Percentiles rank a stretch among this genome's conserved stretches.
Evolutionary conservation across 148 eudicot genomes (phyloP).

Genomic region (Suaeda aralocaspica): DNA sequence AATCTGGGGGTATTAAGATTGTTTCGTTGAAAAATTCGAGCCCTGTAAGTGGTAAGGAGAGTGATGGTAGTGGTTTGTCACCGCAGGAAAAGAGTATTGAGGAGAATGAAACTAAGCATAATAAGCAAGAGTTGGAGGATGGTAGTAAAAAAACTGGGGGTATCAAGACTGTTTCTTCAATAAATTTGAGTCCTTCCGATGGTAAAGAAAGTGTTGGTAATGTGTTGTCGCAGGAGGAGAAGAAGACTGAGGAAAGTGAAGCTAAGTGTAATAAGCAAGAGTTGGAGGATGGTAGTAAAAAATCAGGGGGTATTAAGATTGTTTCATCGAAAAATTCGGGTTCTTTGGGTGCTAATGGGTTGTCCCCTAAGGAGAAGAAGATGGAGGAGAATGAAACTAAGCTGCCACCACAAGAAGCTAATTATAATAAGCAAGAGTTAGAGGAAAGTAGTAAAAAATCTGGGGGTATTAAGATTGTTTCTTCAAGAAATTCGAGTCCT

Average conservation of each 20-base stretch:
- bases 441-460: background rate
- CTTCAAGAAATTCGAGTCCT: constrained; percentile 2
- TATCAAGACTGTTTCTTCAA: constrained; percentile 11
- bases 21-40: constrained; percentile 14
- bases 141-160: constrained; percentile 23
- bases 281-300: too few relatives aligned
- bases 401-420: too few relatives aligned
- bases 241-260: constrained; percentile 38
- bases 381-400: too few relatives aligned
- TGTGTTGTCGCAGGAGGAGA: constrained; percentile 35
- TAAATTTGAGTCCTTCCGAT: constrained; percentile 6
- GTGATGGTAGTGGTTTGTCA: background rate
- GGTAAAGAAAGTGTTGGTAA: constrained; percentile 29
- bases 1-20: constrained; percentile 24
- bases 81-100: too few relatives aligned
- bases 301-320: too few relatives aligned
- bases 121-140: constrained; percentile 53
- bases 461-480: constrained; percentile 13
- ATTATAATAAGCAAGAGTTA: background rate
- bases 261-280: too few relatives aligned
- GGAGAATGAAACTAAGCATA: too few relatives aligned
- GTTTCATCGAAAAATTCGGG: too few relatives aligned
- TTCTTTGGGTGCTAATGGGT: too few relatives aligned
- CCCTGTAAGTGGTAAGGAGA: background rate
- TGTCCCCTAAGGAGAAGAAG: too few relatives aligned